Evolutionary conservation across 2,329 filamentous ascomycete genomes (phyloP), one percentile per base, ranked within the genome.

Genomic region (Botrytis hyacinthi): DNA sequence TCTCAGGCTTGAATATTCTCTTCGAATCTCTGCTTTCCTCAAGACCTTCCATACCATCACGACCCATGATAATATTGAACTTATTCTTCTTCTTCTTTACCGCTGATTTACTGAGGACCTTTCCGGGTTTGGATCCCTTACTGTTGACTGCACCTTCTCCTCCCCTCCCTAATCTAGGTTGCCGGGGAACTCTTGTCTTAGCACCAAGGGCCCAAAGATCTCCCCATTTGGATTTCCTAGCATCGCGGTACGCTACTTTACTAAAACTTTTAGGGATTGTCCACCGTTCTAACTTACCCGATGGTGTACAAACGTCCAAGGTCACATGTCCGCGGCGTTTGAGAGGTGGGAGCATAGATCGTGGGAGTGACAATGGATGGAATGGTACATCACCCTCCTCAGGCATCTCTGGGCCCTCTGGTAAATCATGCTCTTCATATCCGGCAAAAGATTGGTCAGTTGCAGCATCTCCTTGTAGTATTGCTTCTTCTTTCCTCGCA

Each of bases 151-250:
- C 76, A 44, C 62, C 71, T 3, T 32, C 51, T 46, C 71, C 62
- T 42, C 82, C 82, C 70, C 80, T 80, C 4, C 92, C 92, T 4
- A 92, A 82, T 12, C 90, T 88, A 61, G 92, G 83, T 22, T 84
- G 85, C 65, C 93, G 85, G 3, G 83, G 80, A 6, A 92, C 87
- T 20, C 94, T 87, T 0, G 94, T 97, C 86, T 98, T 98, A 35
- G 95, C 95, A 0, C 96, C 96, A 0, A 98, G 86, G 0, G 95
- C 94, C 96, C 96, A 99, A 16, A 98, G 85, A 81, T 98, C 96
- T 57, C 96, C 96, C 96, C 95, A 98, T 71, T 84, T 85, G 0
- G 92, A 88, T 84, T 99, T 99, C 75, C 96, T 90, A 51, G 96
- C 96, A 81, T 98, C 96, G 78, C 93, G 93, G 84, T 95, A 98